Percentiles rank a stretch among this genome's conserved stretches.
Evolutionary conservation across 352 stramenopile species (phyloP).

Genomic region (Thalassiosira oceanica): DNA sequence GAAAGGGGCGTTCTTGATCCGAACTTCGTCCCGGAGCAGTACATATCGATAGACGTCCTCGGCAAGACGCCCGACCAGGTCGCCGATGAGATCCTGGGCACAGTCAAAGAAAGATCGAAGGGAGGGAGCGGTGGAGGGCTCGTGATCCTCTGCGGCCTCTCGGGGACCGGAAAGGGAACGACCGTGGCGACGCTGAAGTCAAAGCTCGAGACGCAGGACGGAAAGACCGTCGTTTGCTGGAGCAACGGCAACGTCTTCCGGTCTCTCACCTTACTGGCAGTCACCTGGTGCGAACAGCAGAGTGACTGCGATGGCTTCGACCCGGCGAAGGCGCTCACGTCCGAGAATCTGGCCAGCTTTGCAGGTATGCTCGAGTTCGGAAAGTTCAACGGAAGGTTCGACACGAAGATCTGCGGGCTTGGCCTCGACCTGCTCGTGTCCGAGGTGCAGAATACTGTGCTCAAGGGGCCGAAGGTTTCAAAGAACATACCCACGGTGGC

Average conservation of each 20-base stretch:
- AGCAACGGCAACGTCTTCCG: slow-evolving; percentile 83
- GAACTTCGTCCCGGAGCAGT: slow-evolving; percentile 66
- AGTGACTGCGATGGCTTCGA: slow-evolving; percentile 42
- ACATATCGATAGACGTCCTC: slow-evolving; percentile 75
- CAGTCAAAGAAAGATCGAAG: slow-evolving; percentile 15
- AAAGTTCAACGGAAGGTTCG: slow-evolving; percentile 75
- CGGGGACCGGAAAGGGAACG: slow-evolving; percentile 80
- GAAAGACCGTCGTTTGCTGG: slow-evolving; percentile 71
- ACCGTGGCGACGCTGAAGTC: slow-evolving; percentile 66
- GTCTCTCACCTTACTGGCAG: slow-evolving; percentile 74
- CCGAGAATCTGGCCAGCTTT: slow-evolving; percentile 71
- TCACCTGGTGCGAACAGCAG: slow-evolving; percentile 74
- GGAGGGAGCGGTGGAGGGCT: slow-evolving; percentile 44
- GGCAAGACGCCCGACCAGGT: slow-evolving; percentile 73
- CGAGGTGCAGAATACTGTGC: slow-evolving; percentile 74
- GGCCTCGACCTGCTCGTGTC: slow-evolving; percentile 69
- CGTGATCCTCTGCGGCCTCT: slow-evolving; percentile 76
- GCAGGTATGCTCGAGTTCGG: slow-evolving; percentile 77
- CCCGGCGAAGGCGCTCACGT: slow-evolving; percentile 62
- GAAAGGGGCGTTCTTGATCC: slow-evolving; percentile 74
- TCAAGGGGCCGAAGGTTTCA: slow-evolving; percentile 70
- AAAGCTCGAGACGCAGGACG: slow-evolving; percentile 59
- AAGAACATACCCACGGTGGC: slow-evolving; percentile 81
- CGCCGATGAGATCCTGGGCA: slow-evolving; percentile 61
- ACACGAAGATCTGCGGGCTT: slow-evolving; percentile 72